Conservation (phyloP, 495 filamentous ascomycete genomes). For the Penicillium fimorum region DNA sequence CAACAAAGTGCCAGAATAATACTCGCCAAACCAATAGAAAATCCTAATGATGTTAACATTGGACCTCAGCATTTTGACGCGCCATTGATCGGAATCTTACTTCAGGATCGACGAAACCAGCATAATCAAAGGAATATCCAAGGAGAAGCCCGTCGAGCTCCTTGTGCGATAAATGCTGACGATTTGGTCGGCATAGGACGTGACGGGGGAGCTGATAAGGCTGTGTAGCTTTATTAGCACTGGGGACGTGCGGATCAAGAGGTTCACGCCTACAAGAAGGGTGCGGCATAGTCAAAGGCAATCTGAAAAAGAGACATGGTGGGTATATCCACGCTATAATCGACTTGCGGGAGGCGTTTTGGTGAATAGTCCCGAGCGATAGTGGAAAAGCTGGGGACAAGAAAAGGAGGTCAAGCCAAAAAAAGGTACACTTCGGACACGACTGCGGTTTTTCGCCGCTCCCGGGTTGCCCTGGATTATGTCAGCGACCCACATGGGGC, state of each 20-base stretch:
- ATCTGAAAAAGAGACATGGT: constrained; percentile 42
- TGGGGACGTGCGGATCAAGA: neutral
- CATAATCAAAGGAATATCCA: constrained; percentile 96
- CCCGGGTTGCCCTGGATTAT: too few relatives aligned
- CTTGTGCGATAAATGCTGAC: constrained; percentile 77
- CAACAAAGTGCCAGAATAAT: constrained; percentile 75
- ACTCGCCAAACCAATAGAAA: constrained; percentile 92
- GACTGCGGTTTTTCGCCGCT: too few relatives aligned
- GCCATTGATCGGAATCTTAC: constrained; percentile 44
- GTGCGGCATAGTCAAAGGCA: constrained; percentile 48
- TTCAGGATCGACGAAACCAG: constrained; percentile 89
- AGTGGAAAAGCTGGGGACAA: neutral
- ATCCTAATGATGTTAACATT: constrained; percentile 51
- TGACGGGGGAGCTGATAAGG: constrained; percentile 77
- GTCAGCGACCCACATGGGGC: too few relatives aligned
- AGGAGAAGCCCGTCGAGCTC: constrained; percentile 83
- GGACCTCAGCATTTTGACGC: neutral
- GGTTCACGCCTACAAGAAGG: constrained; percentile 36
- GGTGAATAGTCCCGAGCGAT: neutral
- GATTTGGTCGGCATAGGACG: constrained; percentile 91
- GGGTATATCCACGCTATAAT: constrained; percentile 11
- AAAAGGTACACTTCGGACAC: too few relatives aligned
- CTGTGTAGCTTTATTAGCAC: constrained; percentile 27
- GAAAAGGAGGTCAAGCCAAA: too few relatives aligned
- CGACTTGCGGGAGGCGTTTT: neutral